Base-by-base conservation (phyloP, 306 rosid genomes). In the Glycine latifolia region DNA sequence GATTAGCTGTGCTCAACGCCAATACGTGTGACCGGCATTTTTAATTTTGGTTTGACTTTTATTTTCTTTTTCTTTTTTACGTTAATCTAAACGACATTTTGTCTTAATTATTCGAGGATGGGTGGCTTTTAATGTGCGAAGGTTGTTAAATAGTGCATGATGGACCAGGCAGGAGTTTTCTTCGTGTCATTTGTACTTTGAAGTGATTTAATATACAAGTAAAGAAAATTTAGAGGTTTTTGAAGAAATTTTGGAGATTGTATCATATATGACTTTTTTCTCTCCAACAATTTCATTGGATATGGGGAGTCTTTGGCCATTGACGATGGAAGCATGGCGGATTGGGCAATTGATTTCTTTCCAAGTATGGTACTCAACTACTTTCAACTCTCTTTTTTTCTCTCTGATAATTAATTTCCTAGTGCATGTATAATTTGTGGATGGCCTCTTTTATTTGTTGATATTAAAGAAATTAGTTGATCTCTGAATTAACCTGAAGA, bases 221-320 rank as follows among this genome's bases (percentile, higher is more conserved):
- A n/a, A n/a, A n/a, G n/a, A n/a, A n/a, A n/a, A n/a, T n/a, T n/a
- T n/a, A 95, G 99, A 95, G 97, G 99, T 95, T 73, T 95, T 91
- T 87, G 99, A 95, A 87, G 99, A 95, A 87, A 89, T 95, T 83
- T 81, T 95, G 92, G 99, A 95, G 85, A 95, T 95, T 69, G 95
- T 88, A 20, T 95, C 99, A 7, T 95, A 93, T 84, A 90, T 95
- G 97, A 92, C 99, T 7, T 93, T 95, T 84, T 93, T 95, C 87
- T 89, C 97, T 58, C 99, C 99, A 13, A 87, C 97, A 48, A 95
- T 95, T 84, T 95, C 99, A 41, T 44, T 93, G 89, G 93, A 95
- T 68, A 89, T 95, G 95, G 93, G 99, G 99, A 88, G 89, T 84
- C 99, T 95, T 62, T 95, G 99, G 99, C 97, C 99, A 52, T 65